These are phyloP conservation scores for Cenchrus fungigraminus DNA, from an alignment of 176 grass and related monocot genomes.

Conservation along the genomic window DNA sequence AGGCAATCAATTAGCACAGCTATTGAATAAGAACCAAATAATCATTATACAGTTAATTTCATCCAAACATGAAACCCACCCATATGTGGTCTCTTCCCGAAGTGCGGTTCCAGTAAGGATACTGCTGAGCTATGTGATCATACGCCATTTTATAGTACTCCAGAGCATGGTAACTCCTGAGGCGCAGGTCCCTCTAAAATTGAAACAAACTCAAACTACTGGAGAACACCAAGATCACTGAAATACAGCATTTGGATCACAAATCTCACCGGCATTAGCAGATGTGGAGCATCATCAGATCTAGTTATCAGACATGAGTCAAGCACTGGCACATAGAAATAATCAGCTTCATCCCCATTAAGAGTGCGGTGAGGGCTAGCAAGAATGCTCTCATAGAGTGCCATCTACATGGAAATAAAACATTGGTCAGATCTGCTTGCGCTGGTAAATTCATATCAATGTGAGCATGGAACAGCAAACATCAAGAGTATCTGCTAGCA, in stretches of 20 bases:
- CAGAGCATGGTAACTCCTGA: slow-evolving; percentile 77
- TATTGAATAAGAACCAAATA: slow-evolving; percentile 23
- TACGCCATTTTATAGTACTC: slow-evolving; percentile 86
- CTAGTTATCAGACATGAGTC: slow-evolving; percentile 94
- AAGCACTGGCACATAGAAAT: slow-evolving; percentile 94
- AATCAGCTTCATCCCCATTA: slow-evolving; percentile 97
- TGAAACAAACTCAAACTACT: slow-evolving; percentile 29
- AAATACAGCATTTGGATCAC: slow-evolving; percentile 30
- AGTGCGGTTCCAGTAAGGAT: slow-evolving; percentile 93
- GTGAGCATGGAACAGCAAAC: slow-evolving; percentile 13
- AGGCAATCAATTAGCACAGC: slow-evolving; percentile 23
- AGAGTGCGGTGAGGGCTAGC: slow-evolving; percentile 90
- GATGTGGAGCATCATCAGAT: slow-evolving; percentile 82
- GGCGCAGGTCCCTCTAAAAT: slow-evolving; percentile 52
- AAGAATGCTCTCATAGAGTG: slow-evolving; percentile 96
- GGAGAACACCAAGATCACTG: slow-evolving; percentile 11
- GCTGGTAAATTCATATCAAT: slow-evolving; percentile 1
- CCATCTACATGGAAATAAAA: slow-evolving; percentile 68
- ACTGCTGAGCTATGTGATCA: slow-evolving; percentile 80
- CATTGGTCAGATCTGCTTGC: slow-evolving; percentile 29
- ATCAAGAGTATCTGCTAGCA: slow-evolving; percentile 27
- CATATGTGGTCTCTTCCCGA: slow-evolving; percentile 96
- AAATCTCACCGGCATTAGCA: slow-evolving; percentile 63
- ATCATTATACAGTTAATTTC: slow-evolving; percentile 28
- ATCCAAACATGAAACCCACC: slow-evolving; percentile 61